Base-by-base conservation (phyloP, 768 basidiomycete genomes). In the Serendipita sp. region DNA sequence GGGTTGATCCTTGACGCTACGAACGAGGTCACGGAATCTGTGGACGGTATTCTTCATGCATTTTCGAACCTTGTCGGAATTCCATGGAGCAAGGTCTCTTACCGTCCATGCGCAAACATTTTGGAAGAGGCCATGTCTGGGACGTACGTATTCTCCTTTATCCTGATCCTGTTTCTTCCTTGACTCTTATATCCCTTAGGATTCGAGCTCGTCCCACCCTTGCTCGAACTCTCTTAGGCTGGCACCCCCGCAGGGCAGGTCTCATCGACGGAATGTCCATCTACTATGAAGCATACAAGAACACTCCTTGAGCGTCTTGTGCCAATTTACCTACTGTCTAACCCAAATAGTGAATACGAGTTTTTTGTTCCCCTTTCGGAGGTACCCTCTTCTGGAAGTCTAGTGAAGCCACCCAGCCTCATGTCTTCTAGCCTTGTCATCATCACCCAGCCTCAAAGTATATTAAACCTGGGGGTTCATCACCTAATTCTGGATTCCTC, bases 1-100 rank as follows among this genome's bases (percentile, higher is more conserved):
- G 79, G 79, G 8, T 70, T 73, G 66, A 74, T 76, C 11, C 78
- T 81, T 71, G 73, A 78, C 58, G 76, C 71, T 1, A 68, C 73
- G 11, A 80, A 80, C 67, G 74, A 75, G 34, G 51, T 67, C 7
- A 75, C 73, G 3, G 78, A 80, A 72, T 74, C 75, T 36, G 70
- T 75, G 30, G 75, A 77, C 63, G 78, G 78, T 30, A 65, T 80
- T 44, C 68, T 79, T 64, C 68, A 74, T 63, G 73, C 71, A 41
- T 70, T 78, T 10, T 75, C 75, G 0, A 68, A 75, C 51, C 70
- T 78, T 1, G 75, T 75, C 0, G 79, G 78, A 3, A 15, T 44
- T n/a, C 34, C 64, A 46, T 56, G 36, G 45, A 38, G 51, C n/a
- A 35, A 60, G 56, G 56, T 60, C 8, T 28, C 36, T 23, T 65